Conservation (phyloP, 805 yeast genomes). For the Saccharomycopsis malanga region DNA sequence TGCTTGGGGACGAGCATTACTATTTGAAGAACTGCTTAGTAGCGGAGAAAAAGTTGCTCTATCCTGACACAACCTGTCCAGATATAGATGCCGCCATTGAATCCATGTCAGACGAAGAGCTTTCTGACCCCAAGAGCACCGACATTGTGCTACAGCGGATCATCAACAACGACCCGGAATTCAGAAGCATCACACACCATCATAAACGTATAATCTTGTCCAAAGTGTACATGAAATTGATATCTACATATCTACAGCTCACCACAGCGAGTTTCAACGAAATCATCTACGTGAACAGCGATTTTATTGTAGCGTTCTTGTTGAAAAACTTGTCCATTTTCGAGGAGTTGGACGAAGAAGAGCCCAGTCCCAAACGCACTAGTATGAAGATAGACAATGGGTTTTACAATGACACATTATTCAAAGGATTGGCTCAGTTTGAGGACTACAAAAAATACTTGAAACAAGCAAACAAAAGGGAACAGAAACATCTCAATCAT, state of each 20-base stretch:
- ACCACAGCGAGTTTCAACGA: conserved; percentile 14
- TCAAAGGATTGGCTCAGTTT: conserved; percentile 23
- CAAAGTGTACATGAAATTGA: conserved; percentile 18
- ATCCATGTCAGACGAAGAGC: conserved; percentile 15
- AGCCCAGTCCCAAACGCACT: not conserved
- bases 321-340: conserved; percentile 19
- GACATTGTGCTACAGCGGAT: conserved; percentile 15
- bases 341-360: conserved; percentile 12
- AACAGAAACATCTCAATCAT: conserved; percentile 8
- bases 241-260: conserved; percentile 16
- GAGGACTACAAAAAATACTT: conserved; percentile 33
- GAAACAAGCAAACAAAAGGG: conserved; percentile 39
- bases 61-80: conserved; percentile 17
- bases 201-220: conserved; percentile 11
- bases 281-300: conserved; percentile 11
- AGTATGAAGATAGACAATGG: conserved; percentile 7
- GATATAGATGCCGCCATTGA: conserved; percentile 17
- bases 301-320: conserved; percentile 14
- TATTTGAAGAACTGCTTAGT: conserved; percentile 12
- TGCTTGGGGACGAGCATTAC: conserved; percentile 17
- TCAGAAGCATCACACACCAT: conserved; percentile 9
- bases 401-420: conserved; percentile 16
- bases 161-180: conserved; percentile 20
- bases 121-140: conserved; percentile 5
- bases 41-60: conserved; percentile 8